Conservation (phyloP, 2,329 filamentous ascomycete genomes). For the Diaporthe longicolla region DNA sequence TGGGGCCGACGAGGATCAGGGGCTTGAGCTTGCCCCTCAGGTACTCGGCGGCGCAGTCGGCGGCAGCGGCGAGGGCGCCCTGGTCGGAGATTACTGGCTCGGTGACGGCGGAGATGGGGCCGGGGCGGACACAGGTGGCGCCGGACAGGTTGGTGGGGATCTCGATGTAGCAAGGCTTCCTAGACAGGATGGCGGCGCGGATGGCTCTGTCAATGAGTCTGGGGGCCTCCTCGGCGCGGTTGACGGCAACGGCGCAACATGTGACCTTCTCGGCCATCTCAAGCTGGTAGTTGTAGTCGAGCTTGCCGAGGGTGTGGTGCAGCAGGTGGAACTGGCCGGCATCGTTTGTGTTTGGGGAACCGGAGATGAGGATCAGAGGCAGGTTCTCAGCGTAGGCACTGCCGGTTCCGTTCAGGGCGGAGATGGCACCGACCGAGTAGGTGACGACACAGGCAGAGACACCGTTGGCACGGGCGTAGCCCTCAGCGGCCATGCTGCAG, state of each 20-base stretch:
- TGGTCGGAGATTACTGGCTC: constrained; percentile 44
- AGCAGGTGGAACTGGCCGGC: constrained; percentile 47
- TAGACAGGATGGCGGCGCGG: constrained; percentile 46
- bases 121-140: constrained; percentile 48
- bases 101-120: constrained; percentile 48
- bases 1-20: constrained; percentile 48
- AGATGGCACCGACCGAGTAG: constrained; percentile 48
- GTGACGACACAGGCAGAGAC: constrained; percentile 49
- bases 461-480: constrained; percentile 50
- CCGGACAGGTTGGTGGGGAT: constrained; percentile 49
- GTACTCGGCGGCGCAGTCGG: constrained; percentile 45
- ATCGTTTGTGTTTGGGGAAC: constrained; percentile 49
- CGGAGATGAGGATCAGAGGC: constrained; percentile 48
- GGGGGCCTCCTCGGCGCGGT: constrained; percentile 47
- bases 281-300: constrained; percentile 49
- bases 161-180: constrained; percentile 50
- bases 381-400: constrained; percentile 50
- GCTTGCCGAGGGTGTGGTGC: constrained; percentile 49
- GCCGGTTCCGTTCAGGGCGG: constrained; percentile 49
- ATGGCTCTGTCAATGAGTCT: constrained; percentile 48
- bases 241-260: constrained; percentile 49
- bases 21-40: constrained; percentile 48
- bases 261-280: constrained; percentile 52
- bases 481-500: constrained; percentile 50
- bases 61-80: constrained; percentile 46